These are phyloP conservation scores for Colletotrichum sp. DNA, from an alignment of 2,329 filamentous ascomycete species.

Conservation along the genomic window DNA sequence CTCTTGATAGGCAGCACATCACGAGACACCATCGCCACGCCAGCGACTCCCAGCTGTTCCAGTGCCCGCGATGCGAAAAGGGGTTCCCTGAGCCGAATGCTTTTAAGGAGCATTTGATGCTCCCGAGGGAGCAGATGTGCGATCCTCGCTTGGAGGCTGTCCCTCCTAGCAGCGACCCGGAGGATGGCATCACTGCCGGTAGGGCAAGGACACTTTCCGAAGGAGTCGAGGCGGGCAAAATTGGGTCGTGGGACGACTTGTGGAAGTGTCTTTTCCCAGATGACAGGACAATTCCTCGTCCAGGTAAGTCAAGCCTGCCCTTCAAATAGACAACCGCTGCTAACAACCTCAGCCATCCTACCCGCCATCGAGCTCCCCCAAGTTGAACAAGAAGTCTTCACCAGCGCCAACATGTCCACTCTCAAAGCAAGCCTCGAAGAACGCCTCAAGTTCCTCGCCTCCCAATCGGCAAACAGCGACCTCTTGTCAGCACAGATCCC, in stretches of 20 bases:
- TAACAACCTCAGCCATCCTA: not conserved
- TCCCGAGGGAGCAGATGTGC: constrained; percentile 46
- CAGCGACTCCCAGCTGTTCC: constrained; percentile 37
- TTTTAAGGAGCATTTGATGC: constrained; percentile 40
- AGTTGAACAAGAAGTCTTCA: constrained; percentile 15
- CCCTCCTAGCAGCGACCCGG: not conserved
- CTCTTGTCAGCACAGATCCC: constrained; percentile 9
- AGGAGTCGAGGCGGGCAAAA: not conserved
- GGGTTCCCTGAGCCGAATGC: constrained; percentile 42
- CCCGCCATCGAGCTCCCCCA: constrained; percentile 14
- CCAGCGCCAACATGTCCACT: constrained; percentile 10
- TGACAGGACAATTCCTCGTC: not conserved
- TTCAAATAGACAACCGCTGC: accelerated
- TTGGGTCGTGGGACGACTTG: constrained; percentile 8
- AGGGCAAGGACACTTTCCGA: not conserved
- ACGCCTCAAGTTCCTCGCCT: constrained; percentile 4
- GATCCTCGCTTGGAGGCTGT: constrained; percentile 23
- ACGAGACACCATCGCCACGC: constrained; percentile 46
- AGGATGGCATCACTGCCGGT: not conserved
- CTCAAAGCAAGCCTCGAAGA: constrained; percentile 15
- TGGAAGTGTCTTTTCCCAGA: constrained; percentile 9
- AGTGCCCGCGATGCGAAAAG: constrained; percentile 44
- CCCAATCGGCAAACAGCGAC: constrained; percentile 4
- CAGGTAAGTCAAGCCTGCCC: not conserved
- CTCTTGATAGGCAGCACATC: constrained; percentile 39